These are phyloP conservation scores for Pyrenula aspistea DNA, from an alignment of 495 filamentous ascomycete species.

Conservation along the genomic window DNA sequence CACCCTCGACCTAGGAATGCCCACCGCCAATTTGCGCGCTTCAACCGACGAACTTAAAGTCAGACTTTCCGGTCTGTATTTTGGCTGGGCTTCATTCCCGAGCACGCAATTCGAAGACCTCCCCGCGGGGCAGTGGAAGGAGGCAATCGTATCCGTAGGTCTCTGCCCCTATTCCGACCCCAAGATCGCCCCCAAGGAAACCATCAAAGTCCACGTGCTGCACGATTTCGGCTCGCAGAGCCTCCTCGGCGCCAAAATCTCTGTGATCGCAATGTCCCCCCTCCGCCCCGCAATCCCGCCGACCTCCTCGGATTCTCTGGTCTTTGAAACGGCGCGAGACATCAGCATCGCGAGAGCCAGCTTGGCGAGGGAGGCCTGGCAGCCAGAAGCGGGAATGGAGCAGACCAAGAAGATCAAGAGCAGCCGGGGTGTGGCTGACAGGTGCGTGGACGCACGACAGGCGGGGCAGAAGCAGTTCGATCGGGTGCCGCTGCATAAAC, in stretches of 20 bases:
- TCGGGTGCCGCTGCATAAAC: conserved; percentile 38
- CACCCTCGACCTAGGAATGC: conserved; percentile 8
- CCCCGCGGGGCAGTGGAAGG: conserved; percentile 28
- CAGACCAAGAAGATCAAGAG: conserved; percentile 14
- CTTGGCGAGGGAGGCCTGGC: conserved; percentile 43
- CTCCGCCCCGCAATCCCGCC: conserved; percentile 17
- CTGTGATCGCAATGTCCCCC: conserved; percentile 44
- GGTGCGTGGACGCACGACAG: conserved; percentile 23
- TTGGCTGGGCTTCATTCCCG: conserved; percentile 44
- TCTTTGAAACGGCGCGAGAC: conserved; percentile 32
- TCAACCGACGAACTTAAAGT: conserved; percentile 4
- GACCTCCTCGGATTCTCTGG: conserved; percentile 14
- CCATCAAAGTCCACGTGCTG: conserved; percentile 29
- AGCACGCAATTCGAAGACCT: conserved; percentile 10
- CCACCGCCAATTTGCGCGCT: conserved; percentile 21
- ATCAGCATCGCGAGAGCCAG: conserved; percentile 33
- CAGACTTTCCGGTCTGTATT: conserved; percentile 47
- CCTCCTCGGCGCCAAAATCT: conserved; percentile 25
- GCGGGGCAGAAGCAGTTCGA: conserved; percentile 38
- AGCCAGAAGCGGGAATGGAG: conserved; percentile 19
- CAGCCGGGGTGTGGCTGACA: conserved; percentile 18
- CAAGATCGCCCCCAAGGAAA: conserved; percentile 26
- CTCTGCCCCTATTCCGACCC: conserved; percentile 23
- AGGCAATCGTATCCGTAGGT: conserved; percentile 39
- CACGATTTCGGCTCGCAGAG: conserved; percentile 29